Conservation (phyloP, 2,329 filamentous ascomycete genomes). For the Penicillium sp. region DNA sequence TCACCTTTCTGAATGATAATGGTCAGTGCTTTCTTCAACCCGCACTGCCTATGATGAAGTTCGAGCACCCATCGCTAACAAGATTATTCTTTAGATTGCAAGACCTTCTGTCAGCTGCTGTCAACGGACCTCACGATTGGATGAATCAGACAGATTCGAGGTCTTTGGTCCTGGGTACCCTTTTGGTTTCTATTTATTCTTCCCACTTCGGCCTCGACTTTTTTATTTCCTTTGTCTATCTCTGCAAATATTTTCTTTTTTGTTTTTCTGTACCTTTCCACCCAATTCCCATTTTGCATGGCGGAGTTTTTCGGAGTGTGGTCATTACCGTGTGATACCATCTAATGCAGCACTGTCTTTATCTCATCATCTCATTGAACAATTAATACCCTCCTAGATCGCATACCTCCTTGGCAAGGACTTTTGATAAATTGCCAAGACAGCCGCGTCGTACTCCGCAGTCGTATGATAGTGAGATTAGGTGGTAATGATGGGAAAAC, state of each 20-base stretch:
- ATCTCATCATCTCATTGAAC: not conserved
- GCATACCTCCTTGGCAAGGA: not conserved
- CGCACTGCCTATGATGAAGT: not conserved
- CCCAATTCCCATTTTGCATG: constrained; percentile 19
- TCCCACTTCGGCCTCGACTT: not conserved
- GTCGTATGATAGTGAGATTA: not conserved
- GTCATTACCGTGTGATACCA: constrained; percentile 21
- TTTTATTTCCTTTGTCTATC: not conserved
- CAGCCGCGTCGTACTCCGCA: not conserved
- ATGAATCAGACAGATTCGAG: constrained; percentile 17
- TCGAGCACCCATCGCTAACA: constrained; percentile 15
- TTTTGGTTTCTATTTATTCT: constrained; percentile 1
- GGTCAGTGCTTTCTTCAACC: constrained; percentile 32
- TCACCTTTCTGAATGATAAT: constrained; percentile 45
- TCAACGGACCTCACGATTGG: constrained; percentile 32
- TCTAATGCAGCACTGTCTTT: constrained; percentile 1
- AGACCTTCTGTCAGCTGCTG: constrained; percentile 38
- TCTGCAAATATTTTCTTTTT: not conserved
- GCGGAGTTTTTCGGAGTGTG: constrained; percentile 21
- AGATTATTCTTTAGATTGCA: constrained; percentile 31
- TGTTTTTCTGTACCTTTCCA: not conserved
- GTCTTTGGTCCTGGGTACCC: not conserved
- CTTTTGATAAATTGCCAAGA: not conserved
- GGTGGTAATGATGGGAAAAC: not conserved
- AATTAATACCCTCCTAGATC: not conserved